Conservation (phyloP, 495 filamentous ascomycete genomes). For the Xylaria longipes region DNA sequence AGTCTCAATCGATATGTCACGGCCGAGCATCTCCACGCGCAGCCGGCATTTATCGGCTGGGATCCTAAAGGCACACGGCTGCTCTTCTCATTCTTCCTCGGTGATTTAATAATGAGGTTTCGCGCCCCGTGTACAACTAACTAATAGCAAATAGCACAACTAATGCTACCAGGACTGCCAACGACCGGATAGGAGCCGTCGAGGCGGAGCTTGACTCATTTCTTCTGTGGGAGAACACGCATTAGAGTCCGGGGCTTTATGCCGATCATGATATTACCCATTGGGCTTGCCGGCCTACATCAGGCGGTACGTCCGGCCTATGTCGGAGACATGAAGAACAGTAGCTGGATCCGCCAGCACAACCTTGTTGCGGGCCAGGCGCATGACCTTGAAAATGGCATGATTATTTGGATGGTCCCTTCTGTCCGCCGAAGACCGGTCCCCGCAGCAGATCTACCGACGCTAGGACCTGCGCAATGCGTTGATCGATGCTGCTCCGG, state of each 20-base stretch:
- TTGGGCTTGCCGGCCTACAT: neutral
- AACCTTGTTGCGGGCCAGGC: neutral
- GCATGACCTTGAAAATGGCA: neutral
- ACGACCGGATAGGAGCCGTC: neutral
- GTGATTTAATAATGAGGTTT: neutral
- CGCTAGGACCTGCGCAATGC: neutral
- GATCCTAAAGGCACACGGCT: neutral
- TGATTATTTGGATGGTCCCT: neutral
- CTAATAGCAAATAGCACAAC: neutral
- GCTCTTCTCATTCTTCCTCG: neutral
- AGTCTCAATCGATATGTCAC: neutral
- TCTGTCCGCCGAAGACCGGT: neutral
- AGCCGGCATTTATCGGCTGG: neutral
- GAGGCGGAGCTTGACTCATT: neutral
- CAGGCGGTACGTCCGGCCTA: neutral
- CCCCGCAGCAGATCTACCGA: neutral
- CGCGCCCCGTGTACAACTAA: neutral
- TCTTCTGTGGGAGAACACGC: neutral
- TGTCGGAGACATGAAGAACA: neutral
- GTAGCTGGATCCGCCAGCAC: neutral
- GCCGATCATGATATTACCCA: neutral
- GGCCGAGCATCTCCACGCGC: neutral
- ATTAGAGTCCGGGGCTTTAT: neutral
- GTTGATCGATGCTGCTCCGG: neutral
- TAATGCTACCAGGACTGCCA: neutral